A percentile compares a stretch with the other conserved stretches of the same genome.
phyloP scores from a whole-genome alignment of 1,284 basidiomycete species.

The Inonotus obliquus region DNA sequence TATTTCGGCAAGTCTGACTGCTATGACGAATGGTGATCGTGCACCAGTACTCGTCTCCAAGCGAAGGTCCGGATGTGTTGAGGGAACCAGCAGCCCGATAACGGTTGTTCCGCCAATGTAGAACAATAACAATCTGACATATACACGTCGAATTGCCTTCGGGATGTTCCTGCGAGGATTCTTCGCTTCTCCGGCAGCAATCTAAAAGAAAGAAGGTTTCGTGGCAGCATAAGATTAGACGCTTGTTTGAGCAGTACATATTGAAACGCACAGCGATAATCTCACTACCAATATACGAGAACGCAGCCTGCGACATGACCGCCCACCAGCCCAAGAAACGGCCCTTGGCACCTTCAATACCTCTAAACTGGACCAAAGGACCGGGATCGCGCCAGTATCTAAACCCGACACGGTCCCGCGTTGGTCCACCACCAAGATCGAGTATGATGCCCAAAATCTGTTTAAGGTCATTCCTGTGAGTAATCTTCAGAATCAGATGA shows the following conservation, averaged over 20 bases:
- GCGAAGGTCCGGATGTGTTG: constrained; percentile 52
- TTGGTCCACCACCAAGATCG: constrained; percentile 65
- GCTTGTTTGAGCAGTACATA: background rate
- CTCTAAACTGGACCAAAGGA: constrained; percentile 56
- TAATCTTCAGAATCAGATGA: constrained; percentile 21
- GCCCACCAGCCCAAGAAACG: constrained; percentile 65
- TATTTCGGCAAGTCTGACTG: background rate
- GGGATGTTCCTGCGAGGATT: constrained; percentile 65
- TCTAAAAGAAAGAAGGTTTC: constrained; percentile 33
- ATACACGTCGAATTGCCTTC: constrained; percentile 60
- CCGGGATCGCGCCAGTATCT: constrained; percentile 72
- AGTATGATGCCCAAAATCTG: constrained; percentile 55
- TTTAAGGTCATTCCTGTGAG: background rate
- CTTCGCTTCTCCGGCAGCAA: constrained; percentile 76
- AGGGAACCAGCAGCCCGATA: constrained; percentile 77
- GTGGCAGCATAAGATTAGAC: background rate
- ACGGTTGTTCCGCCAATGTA: constrained; percentile 65
- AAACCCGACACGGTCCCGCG: constrained; percentile 49
- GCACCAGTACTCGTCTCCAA: constrained; percentile 56
- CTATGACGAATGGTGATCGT: constrained; percentile 36
- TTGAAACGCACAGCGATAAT: constrained; percentile 69
- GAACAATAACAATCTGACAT: constrained; percentile 68
- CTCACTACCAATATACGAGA: constrained; percentile 81
- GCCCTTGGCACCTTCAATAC: constrained; percentile 54
- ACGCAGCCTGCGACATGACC: constrained; percentile 72